A percentile compares a stretch with the other conserved stretches of the same genome.
Conservation (phyloP, 768 basidiomycete genomes). For the Daedaleopsis nitida region DNA sequence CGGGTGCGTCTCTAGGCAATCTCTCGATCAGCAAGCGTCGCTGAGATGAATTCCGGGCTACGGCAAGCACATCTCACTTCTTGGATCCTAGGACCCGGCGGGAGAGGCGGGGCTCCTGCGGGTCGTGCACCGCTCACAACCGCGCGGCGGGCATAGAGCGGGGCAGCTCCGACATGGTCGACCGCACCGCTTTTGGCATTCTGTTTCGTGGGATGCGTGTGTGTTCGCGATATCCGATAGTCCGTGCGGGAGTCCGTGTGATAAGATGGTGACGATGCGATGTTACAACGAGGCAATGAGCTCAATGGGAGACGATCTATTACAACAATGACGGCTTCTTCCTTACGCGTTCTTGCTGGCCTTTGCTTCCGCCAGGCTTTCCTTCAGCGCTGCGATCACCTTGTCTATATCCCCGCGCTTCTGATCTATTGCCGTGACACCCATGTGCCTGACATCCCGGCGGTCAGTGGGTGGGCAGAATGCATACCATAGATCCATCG, state of each 20-base stretch:
- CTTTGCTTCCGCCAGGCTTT: constrained; percentile 47
- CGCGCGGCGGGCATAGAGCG: constrained; percentile 22
- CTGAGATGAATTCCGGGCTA: constrained; percentile 8
- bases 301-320: constrained; percentile 12
- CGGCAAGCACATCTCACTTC: neutral
- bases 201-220: neutral
- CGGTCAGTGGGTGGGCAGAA: neutral
- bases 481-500: neutral
- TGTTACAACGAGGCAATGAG: constrained; percentile 14
- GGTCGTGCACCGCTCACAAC: constrained; percentile 15
- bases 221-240: neutral
- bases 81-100: neutral
- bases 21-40: constrained; percentile 14
- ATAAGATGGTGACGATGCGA: neutral
- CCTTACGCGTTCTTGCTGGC: constrained; percentile 33
- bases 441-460: constrained; percentile 75
- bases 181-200: neutral
- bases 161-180: neutral
- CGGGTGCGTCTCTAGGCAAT: neutral
- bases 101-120: no score
- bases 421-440: constrained; percentile 72
- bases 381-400: constrained; percentile 66
- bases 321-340: constrained; percentile 14
- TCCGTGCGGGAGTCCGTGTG: neutral
- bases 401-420: constrained; percentile 75